phyloP scores from a whole-genome alignment of 768 basidiomycete genomes.

The Candolleomyces eurysporus region DNA sequence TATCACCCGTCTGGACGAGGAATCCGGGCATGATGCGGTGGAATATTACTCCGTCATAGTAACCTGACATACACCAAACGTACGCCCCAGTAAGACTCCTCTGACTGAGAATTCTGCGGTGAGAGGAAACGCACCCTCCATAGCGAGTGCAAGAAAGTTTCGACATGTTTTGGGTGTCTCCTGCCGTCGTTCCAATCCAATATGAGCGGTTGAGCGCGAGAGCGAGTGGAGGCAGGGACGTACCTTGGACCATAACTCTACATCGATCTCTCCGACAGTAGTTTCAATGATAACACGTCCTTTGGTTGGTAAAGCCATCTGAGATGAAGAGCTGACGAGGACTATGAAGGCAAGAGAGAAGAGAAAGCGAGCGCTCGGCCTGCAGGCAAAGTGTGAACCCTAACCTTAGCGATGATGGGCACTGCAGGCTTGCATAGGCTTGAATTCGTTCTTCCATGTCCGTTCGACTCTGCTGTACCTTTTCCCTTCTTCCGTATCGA shows the following conservation, averaged over 20 bases:
- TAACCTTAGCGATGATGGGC: too few species aligned
- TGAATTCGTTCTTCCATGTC: too few species aligned
- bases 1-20: slow-evolving; percentile 93
- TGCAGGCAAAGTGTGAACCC: too few species aligned
- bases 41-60: slow-evolving; percentile 95
- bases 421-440: too few species aligned
- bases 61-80: slow-evolving; percentile 54
- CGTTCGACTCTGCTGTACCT: too few species aligned
- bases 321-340: neutral
- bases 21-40: slow-evolving; percentile 92
- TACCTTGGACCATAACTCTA: slow-evolving; percentile 93
- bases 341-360: neutral
- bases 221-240: slow-evolving; percentile 1
- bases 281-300: slow-evolving; percentile 88
- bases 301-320: slow-evolving; percentile 81
- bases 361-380: too few species aligned
- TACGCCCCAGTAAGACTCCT: slow-evolving; percentile 8
- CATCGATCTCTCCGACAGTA: slow-evolving; percentile 82
- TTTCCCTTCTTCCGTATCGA: too few species aligned
- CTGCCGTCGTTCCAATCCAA: slow-evolving; percentile 28
- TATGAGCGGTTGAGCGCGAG: neutral
- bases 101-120: slow-evolving; percentile 9
- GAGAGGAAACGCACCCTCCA: slow-evolving; percentile 70
- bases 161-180: slow-evolving; percentile 95
- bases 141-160: slow-evolving; percentile 83